Evolutionary conservation across 768 basidiomycete species (phyloP), one percentile per base, ranked within the genome.

Genomic region (Suillus subluteus): DNA sequence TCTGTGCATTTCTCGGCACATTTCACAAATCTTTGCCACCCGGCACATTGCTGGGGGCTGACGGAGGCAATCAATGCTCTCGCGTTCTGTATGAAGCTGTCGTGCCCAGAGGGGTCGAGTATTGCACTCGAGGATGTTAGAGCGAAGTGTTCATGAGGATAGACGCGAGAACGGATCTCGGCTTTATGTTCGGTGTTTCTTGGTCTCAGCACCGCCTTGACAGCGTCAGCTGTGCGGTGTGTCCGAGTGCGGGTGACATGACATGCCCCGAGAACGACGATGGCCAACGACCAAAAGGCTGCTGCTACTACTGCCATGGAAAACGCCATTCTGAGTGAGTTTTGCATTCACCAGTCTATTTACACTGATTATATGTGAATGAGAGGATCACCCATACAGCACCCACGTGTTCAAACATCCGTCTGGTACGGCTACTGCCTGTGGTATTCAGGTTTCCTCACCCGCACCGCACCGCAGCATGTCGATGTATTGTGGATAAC

Each of bases 91-190:
- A 61, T 12, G 41, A 61, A 61, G 0, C 5, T 8, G 59, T 61
- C 59, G 11, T 43, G 59, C 26, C 2, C 26, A 3, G 59, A 43
- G 12, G 41, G 59, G 59, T 61, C 26, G 40, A 61, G 26, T 21
- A 61, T 30, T 13, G 41, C 59, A 43, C 59, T 61, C 7, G 41
- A 32, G 11, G 59, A 6, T 43, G 59, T 61, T 13, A 61, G 30
- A 21, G 41, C 59, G 40, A 61, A 30, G 59, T 61, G 59, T 30
- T 21, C 59, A 32, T 61, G 59, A 32, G 41, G 59, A 32, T 30
- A 12, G 59, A 61, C 30, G 41, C 59, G 59, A 26, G 59, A 61
- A 32, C 41, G 26, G 30, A 61, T 61, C 6, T 61, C 59, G 18
- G 18, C 41, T 41, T 21, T 0, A 43, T 61, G 18, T 21, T 44